A percentile compares a stretch with the other conserved stretches of the same genome.
phyloP scores from a whole-genome alignment of 352 stramenopile species.

The Aphanomyces astaci region DNA sequence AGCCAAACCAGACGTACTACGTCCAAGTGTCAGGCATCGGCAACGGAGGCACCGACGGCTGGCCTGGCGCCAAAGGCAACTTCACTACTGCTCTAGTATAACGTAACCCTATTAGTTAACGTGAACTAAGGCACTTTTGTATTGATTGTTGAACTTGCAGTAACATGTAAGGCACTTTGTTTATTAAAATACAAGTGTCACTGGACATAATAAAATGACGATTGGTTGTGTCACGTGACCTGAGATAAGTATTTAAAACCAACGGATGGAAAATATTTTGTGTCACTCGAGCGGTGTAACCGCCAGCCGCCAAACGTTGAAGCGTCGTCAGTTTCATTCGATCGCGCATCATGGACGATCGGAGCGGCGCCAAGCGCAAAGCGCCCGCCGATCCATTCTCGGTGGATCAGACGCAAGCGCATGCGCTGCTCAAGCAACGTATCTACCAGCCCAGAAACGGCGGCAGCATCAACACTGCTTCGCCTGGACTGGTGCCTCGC shows the following conservation, averaged over 20 bases:
- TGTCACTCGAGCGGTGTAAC: neutral
- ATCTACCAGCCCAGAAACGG: neutral
- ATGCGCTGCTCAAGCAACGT: constrained; percentile 7
- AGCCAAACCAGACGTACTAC: constrained; percentile 70
- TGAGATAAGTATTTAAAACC: no score
- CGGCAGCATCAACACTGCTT: neutral
- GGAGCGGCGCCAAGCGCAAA: constrained; percentile 15
- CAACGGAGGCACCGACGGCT: constrained; percentile 50
- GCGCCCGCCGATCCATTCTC: neutral
- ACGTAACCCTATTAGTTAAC: no score
- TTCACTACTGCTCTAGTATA: constrained; percentile 42
- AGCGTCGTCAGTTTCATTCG: neutral
- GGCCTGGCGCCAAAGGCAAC: constrained; percentile 45
- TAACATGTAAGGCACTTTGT: no score
- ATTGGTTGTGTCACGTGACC: no score
- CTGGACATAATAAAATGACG: no score
- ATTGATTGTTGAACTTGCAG: neutral
- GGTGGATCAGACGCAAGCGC: neutral
- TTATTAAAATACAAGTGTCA: no score
- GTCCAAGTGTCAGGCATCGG: constrained; percentile 56
- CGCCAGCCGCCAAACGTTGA: no score
- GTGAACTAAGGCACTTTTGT: no score
- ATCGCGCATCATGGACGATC: neutral
- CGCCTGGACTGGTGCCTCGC: neutral
- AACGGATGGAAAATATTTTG: no score